Evolutionary conservation across 2,329 filamentous ascomycete species (phyloP).

Genomic region (Alternaria alternata): DNA sequence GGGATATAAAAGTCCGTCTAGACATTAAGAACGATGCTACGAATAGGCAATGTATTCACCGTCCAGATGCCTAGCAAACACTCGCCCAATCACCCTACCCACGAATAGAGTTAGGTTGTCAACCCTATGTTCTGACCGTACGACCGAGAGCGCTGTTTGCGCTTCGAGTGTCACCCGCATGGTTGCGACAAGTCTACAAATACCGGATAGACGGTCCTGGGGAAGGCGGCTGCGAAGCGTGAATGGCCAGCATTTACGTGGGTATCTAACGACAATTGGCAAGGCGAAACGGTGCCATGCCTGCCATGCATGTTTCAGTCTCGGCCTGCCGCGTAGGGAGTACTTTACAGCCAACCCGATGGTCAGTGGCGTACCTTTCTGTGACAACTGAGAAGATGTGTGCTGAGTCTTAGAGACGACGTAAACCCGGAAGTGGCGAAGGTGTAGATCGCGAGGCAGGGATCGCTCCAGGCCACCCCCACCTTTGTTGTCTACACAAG

Average conservation of each 20-base stretch:
- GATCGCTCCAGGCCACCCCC: not conserved
- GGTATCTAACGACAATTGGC: slow-evolving; percentile 3
- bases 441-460: not conserved
- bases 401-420: not conserved
- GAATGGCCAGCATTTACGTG: slow-evolving; percentile 11
- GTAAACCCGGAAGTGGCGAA: slow-evolving; percentile 10
- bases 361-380: not conserved
- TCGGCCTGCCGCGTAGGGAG: not conserved
- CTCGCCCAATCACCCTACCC: not conserved
- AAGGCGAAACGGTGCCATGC: slow-evolving; percentile 4
- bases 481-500: not conserved
- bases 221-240: not conserved
- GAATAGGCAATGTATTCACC: not conserved
- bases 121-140: not conserved
- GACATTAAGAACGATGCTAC: not conserved
- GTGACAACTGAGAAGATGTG: not conserved
- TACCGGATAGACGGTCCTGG: slow-evolving; percentile 4
- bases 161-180: slow-evolving; percentile 6
- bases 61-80: slow-evolving; percentile 3
- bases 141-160: not conserved
- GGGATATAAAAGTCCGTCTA: not conserved
- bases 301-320: not conserved
- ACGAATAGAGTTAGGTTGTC: not conserved
- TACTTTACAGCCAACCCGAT: slow-evolving; percentile 2
- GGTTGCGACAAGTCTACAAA: slow-evolving; percentile 4